A percentile compares a stretch with the other conserved stretches of the same genome.
Conservation (phyloP, 257 asterid species). For the Solanum lycopersicoides region DNA sequence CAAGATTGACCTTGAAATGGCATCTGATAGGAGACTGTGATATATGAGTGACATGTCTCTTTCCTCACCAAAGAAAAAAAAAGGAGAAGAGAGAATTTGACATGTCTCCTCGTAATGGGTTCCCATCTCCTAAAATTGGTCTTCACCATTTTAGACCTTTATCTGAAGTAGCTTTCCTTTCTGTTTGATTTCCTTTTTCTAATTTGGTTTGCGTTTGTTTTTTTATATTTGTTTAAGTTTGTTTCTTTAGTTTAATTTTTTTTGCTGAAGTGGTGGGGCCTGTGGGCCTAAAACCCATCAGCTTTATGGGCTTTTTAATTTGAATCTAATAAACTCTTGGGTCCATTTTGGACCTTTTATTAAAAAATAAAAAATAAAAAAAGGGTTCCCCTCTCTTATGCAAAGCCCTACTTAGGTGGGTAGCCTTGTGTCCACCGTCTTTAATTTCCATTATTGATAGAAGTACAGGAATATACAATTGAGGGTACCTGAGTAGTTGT, state of each 20-base stretch:
- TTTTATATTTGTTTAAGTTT: too few species aligned
- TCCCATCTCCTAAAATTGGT: not conserved
- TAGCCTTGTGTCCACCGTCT: not conserved
- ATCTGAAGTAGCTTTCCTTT: too few species aligned
- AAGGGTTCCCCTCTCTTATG: not conserved
- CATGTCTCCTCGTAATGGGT: not conserved
- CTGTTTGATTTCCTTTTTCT: too few species aligned
- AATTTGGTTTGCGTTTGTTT: too few species aligned
- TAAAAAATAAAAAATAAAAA: too few species aligned
- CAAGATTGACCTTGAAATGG: not conserved
- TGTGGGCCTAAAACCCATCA: too few species aligned
- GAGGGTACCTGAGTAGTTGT: not conserved
- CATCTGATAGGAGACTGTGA: not conserved
- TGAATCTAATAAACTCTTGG: too few species aligned
- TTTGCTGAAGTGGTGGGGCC: too few species aligned
- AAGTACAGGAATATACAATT: not conserved
- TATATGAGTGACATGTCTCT: not conserved
- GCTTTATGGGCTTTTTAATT: too few species aligned
- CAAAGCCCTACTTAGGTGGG: not conserved
- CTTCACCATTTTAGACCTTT: too few species aligned
- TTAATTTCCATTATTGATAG: not conserved
- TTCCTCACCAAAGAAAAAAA: not conserved
- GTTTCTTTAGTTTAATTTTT: too few species aligned
- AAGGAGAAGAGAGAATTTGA: not conserved
- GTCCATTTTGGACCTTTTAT: too few species aligned